Evolutionary conservation across 768 basidiomycete species (phyloP).

Genomic region (Lactarius evosmus): DNA sequence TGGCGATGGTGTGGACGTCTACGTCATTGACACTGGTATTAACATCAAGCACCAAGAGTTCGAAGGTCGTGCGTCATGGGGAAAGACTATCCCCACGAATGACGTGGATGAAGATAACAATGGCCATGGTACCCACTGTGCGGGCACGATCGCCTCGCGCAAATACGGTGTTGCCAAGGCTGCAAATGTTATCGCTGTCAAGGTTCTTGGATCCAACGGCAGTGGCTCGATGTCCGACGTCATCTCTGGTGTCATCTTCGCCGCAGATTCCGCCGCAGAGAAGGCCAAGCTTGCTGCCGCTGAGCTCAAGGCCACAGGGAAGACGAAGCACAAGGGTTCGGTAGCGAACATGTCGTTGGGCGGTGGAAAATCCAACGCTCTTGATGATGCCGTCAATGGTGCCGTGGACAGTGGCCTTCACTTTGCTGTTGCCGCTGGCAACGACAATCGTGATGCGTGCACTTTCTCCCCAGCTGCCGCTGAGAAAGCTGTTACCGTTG

Average conservation of each 20-base stretch:
- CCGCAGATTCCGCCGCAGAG: slow-evolving; percentile 48
- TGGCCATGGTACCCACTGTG: slow-evolving; percentile 94
- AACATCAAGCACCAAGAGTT: slow-evolving; percentile 83
- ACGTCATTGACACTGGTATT: slow-evolving; percentile 87
- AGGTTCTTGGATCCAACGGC: slow-evolving; percentile 92
- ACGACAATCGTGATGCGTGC: slow-evolving; percentile 88
- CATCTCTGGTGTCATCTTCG: slow-evolving; percentile 82
- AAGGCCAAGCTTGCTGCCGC: slow-evolving; percentile 60
- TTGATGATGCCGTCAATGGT: slow-evolving; percentile 81
- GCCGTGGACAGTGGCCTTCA: slow-evolving; percentile 85
- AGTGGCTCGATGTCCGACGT: slow-evolving; percentile 96
- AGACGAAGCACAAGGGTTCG: slow-evolving; percentile 86
- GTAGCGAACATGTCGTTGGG: slow-evolving; percentile 98
- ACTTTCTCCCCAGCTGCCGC: slow-evolving; percentile 89
- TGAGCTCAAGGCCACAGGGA: slow-evolving; percentile 69
- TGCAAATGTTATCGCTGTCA: slow-evolving; percentile 86
- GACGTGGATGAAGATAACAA: slow-evolving; percentile 90
- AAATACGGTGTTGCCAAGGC: slow-evolving; percentile 96
- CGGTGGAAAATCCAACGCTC: slow-evolving; percentile 83
- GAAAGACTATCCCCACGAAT: slow-evolving; percentile 81
- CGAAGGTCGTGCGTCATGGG: slow-evolving; percentile 88
- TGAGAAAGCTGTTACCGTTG: slow-evolving; percentile 89
- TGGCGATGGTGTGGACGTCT: slow-evolving; percentile 94
- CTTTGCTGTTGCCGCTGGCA: slow-evolving; percentile 95
- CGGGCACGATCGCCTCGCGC: slow-evolving; percentile 91